Evolutionary conservation across 164 flowering plant species (phyloP).

Genomic region (Dillenia suffruticosa): DNA sequence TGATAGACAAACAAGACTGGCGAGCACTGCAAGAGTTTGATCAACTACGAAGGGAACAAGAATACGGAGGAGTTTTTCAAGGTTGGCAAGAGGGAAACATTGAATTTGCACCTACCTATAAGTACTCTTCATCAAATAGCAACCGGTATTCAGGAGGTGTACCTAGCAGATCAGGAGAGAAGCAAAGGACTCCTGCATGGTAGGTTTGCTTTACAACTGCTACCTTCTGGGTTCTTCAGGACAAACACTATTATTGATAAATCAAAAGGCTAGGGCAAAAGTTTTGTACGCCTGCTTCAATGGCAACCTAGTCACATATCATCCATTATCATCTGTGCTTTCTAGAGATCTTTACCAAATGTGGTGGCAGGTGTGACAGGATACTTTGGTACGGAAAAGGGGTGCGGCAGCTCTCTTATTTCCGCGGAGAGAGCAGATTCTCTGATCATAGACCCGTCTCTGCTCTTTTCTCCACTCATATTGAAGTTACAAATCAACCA

Average conservation of each 20-base stretch:
- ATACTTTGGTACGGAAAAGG: constrained; percentile 85
- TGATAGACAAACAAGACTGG: constrained; percentile 61
- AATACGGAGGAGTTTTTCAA: constrained; percentile 65
- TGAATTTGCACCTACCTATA: constrained; percentile 82
- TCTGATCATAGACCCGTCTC: constrained; percentile 89
- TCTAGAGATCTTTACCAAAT: too few species aligned
- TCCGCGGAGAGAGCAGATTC: constrained; percentile 70
- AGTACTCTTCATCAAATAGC: constrained; percentile 54
- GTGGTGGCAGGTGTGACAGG: constrained; percentile 74
- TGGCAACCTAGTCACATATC: too few species aligned
- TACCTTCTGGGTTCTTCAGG: too few species aligned
- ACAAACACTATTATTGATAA: too few species aligned
- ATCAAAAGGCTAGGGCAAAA: too few species aligned
- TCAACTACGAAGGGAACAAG: constrained; percentile 59
- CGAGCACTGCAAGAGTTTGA: constrained; percentile 58
- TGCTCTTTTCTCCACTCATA: constrained; percentile 57
- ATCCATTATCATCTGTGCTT: too few species aligned
- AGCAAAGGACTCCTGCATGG: constrained; percentile 89
- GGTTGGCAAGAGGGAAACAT: constrained; percentile 80
- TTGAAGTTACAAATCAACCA: constrained; percentile 30
- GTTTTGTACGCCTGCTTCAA: too few species aligned
- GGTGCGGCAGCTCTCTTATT: constrained; percentile 57
- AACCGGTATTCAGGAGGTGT: constrained; percentile 61
- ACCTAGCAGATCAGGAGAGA: constrained; percentile 52
- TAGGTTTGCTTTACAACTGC: constrained; percentile 13